These are phyloP conservation scores for Aureobasidium pullulans DNA, from an alignment of 2,329 filamentous ascomycete species.

Conservation along the genomic window DNA sequence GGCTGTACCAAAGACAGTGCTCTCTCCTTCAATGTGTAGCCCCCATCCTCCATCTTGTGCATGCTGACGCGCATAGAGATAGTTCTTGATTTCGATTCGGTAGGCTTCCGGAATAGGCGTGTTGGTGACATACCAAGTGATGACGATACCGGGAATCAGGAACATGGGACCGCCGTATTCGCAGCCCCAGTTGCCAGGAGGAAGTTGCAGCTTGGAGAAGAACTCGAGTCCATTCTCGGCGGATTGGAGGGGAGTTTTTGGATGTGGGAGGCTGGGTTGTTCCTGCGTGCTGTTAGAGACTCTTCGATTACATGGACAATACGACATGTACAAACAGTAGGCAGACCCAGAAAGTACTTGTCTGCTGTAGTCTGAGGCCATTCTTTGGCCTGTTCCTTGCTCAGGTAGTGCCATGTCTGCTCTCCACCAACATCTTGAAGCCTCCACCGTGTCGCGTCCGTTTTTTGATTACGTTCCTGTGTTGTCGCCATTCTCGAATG, in stretches of 20 bases:
- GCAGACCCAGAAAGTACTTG: constrained; percentile 76
- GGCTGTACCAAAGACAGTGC: constrained; percentile 79
- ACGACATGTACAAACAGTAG: constrained; percentile 51
- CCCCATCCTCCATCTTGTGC: constrained; percentile 85
- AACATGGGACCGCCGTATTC: constrained; percentile 99
- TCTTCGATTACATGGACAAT: not conserved
- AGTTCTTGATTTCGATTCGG: constrained; percentile 84
- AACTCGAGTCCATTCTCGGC: constrained; percentile 79
- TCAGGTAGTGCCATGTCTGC: constrained; percentile 91
- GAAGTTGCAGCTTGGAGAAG: constrained; percentile 82
- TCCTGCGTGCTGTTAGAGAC: constrained; percentile 45
- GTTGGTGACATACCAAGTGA: constrained; percentile 82
- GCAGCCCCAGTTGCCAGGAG: constrained; percentile 89
- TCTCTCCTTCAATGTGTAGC: constrained; percentile 88
- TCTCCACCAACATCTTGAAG: constrained; percentile 73
- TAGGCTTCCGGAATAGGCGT: constrained; percentile 76
- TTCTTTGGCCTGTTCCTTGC: constrained; percentile 59
- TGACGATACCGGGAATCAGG: constrained; percentile 74
- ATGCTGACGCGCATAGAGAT: constrained; percentile 77
- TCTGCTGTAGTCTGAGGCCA: constrained; percentile 91
- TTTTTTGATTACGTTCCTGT: constrained; percentile 31
- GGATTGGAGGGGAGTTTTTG: constrained; percentile 67
- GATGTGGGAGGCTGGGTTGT: constrained; percentile 61
- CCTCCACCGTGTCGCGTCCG: constrained; percentile 78
- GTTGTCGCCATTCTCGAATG: not conserved